Conservation (phyloP, 192 early-diverging fungal genomes). For the Coemansia sp. region DNA sequence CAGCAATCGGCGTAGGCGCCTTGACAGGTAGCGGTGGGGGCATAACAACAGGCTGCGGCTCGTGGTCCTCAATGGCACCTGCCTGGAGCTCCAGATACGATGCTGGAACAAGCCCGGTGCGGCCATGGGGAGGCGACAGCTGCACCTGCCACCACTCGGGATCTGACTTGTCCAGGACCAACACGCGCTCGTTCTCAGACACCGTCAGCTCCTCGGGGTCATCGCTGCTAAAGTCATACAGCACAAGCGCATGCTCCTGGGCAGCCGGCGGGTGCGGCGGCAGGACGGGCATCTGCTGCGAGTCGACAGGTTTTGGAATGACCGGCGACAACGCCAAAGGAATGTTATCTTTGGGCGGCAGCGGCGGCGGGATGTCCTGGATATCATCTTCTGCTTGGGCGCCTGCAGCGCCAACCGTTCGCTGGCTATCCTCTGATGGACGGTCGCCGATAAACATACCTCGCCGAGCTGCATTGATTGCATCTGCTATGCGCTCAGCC, state of each 20-base stretch:
- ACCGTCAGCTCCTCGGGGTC: slow-evolving; percentile 88
- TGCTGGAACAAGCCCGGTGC: slow-evolving; percentile 80
- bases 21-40: too few species aligned
- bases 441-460: slow-evolving; percentile 51
- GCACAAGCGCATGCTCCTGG: slow-evolving; percentile 41
- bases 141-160: slow-evolving; percentile 89
- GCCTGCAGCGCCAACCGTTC: neutral
- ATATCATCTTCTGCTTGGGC: neutral
- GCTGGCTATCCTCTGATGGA: slow-evolving; percentile 3
- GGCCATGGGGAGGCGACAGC: slow-evolving; percentile 54
- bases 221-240: slow-evolving; percentile 84
- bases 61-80: neutral
- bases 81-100: slow-evolving; percentile 63
- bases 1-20: too few species aligned
- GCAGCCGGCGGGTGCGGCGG: slow-evolving; percentile 6
- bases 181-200: slow-evolving; percentile 73
- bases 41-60: neutral
- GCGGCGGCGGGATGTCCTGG: slow-evolving; percentile 11
- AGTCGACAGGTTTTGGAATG: neutral
- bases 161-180: slow-evolving; percentile 79
- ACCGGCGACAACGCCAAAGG: neutral
- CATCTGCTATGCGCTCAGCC: slow-evolving; percentile 64
- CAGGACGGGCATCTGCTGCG: slow-evolving; percentile 3
- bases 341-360: slow-evolving; percentile 27
- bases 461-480: slow-evolving; percentile 58